These are phyloP conservation scores for Claviceps purpurea DNA, from an alignment of 2,329 filamentous ascomycete species.

Conservation along the genomic window DNA sequence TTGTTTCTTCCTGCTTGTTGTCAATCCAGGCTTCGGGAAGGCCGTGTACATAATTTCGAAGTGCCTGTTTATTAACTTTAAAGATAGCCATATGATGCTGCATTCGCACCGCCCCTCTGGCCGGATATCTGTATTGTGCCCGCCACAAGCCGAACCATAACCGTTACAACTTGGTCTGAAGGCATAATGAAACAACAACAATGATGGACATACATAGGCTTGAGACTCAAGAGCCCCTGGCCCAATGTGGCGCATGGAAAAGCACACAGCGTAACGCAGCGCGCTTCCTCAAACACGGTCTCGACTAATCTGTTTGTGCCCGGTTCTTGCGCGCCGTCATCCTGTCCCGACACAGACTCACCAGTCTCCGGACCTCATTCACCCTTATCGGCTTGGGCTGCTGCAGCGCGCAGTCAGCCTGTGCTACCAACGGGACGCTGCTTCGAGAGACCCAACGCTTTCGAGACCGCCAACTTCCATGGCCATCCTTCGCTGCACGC, in stretches of 20 bases:
- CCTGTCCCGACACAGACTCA: conserved; percentile 16
- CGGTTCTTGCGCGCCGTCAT: conserved; percentile 10
- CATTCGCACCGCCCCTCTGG: neutral
- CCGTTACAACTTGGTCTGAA: too few species aligned
- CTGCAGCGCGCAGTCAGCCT: conserved; percentile 16
- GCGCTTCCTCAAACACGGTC: neutral
- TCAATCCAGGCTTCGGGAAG: neutral
- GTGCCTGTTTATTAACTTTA: neutral
- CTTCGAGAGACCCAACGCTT: conserved; percentile 12
- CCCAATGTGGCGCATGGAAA: too few species aligned
- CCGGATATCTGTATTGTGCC: neutral
- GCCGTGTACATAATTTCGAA: neutral
- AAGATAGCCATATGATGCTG: neutral
- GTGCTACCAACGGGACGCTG: conserved; percentile 13
- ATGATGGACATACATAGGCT: too few species aligned
- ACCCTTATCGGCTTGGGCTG: conserved; percentile 19
- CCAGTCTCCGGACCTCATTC: conserved; percentile 17
- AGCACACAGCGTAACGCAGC: neutral
- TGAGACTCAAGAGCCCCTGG: too few species aligned
- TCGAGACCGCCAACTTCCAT: conserved; percentile 5
- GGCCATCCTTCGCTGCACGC: neutral
- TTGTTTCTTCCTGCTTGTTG: neutral
- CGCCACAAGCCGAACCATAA: neutral
- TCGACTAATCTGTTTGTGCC: conserved; percentile 9
- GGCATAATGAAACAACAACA: too few species aligned